Percentiles rank a stretch among this genome's conserved stretches.
Evolutionary conservation across 2,329 filamentous ascomycete species (phyloP).

Genomic region (Pyrenophora teres): DNA sequence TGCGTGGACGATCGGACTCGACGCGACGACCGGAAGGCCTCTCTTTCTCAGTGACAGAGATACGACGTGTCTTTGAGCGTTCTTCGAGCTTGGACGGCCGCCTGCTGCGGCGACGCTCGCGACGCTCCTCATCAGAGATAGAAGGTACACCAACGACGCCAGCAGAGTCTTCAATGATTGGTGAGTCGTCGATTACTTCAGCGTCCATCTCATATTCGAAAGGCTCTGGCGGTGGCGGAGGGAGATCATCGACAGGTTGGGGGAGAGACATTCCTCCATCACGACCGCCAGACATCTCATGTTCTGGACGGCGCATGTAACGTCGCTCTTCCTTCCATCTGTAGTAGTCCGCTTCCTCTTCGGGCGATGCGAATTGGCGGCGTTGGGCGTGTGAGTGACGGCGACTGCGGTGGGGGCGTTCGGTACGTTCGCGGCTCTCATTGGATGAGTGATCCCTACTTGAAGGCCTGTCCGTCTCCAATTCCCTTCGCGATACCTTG

Average conservation of each 20-base stretch:
- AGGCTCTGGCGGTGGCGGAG: constrained; percentile 25
- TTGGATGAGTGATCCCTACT: constrained; percentile 42
- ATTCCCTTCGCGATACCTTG: constrained; percentile 24
- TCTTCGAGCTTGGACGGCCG: constrained; percentile 38
- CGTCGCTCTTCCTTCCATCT: constrained; percentile 38
- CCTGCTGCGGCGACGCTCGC: constrained; percentile 29
- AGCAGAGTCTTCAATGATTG: constrained; percentile 33
- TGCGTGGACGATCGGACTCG: constrained; percentile 35
- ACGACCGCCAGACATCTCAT: constrained; percentile 35
- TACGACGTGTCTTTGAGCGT: constrained; percentile 36
- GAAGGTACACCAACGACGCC: constrained; percentile 33
- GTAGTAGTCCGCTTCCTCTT: constrained; percentile 43
- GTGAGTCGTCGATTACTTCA: constrained; percentile 18
- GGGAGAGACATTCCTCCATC: constrained; percentile 32
- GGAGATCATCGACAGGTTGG: constrained; percentile 22
- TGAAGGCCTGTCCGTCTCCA: constrained; percentile 28
- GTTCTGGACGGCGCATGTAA: constrained; percentile 28
- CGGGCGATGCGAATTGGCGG: constrained; percentile 31
- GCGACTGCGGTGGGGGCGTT: constrained; percentile 39
- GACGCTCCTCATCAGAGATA: constrained; percentile 36
- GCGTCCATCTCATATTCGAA: constrained; percentile 25
- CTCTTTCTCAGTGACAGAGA: constrained; percentile 40
- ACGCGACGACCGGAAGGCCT: constrained; percentile 33
- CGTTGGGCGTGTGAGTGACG: constrained; percentile 35
- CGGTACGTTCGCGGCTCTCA: constrained; percentile 36